Percentiles rank a stretch among this genome's conserved stretches.
These are phyloP conservation scores for Mastigamoeba balamuthi DNA, from an alignment of 78 protist species.

Conservation along the genomic window DNA sequence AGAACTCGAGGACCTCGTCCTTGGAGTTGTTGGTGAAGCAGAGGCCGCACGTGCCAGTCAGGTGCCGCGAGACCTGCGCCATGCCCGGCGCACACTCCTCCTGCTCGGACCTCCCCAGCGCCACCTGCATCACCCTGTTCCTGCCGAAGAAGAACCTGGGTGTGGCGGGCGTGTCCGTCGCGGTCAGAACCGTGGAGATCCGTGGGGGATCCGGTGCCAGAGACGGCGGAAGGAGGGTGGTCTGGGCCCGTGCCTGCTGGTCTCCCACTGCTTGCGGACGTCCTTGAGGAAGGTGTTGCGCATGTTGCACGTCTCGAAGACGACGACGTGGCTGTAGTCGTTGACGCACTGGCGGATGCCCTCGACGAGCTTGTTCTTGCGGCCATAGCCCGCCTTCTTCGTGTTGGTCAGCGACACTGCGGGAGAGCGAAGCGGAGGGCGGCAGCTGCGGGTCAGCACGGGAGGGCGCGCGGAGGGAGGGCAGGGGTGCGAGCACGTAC, in stretches of 20 bases:
- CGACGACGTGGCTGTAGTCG: too few species aligned
- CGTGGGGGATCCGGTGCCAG: not conserved
- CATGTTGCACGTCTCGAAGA: too few species aligned
- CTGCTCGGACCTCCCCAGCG: conserved; percentile 59
- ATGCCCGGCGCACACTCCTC: conserved; percentile 37
- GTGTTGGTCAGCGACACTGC: too few species aligned
- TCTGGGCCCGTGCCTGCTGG: not conserved
- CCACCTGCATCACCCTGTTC: conserved; percentile 65
- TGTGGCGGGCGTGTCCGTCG: not conserved
- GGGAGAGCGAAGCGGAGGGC: too few species aligned
- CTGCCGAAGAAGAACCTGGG: conserved; percentile 74
- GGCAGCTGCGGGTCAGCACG: too few species aligned
- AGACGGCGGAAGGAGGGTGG: not conserved
- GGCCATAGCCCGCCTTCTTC: too few species aligned
- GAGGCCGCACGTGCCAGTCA: conserved; percentile 65
- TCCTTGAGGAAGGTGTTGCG: conserved; percentile 61
- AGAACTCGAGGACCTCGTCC: conserved; percentile 15
- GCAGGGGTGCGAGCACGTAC: too few species aligned
- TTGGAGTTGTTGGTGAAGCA: conserved; percentile 67
- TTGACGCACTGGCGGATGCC: too few species aligned
- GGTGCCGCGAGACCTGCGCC: conserved; percentile 16
- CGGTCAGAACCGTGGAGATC: not conserved
- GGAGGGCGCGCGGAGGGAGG: too few species aligned
- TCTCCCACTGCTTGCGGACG: conserved; percentile 17
- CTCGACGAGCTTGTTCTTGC: too few species aligned